These are phyloP conservation scores for Rhododendron mucronatum DNA, from an alignment of 148 eudicot species.

Conservation along the genomic window DNA sequence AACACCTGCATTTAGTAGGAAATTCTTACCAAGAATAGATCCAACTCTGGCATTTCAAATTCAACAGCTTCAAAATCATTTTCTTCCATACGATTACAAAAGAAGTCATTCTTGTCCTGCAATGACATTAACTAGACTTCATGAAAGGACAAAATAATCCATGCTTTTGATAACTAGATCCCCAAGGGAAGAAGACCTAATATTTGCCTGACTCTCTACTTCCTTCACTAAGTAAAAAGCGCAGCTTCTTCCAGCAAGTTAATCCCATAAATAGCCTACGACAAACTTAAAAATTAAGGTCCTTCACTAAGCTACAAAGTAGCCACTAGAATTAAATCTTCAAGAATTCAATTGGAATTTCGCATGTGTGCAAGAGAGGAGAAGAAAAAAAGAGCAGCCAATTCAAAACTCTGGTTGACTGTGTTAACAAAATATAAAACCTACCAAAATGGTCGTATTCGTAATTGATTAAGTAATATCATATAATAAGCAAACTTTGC, in stretches of 20 bases:
- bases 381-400: not conserved
- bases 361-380: not conserved
- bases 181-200: not conserved
- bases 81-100: slow-evolving; percentile 20
- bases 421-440: not conserved
- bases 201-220: not conserved
- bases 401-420: not conserved
- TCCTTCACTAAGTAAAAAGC: not conserved
- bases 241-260: slow-evolving; percentile 10
- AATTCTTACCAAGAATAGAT: slow-evolving; percentile 41
- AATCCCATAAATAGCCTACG: not conserved
- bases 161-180: not conserved
- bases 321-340: not conserved
- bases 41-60: slow-evolving; percentile 71
- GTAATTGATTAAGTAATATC: not conserved
- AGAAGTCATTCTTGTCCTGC: slow-evolving; percentile 40
- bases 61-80: slow-evolving; percentile 22
- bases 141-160: not conserved
- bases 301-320: not conserved
- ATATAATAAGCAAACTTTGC: not conserved
- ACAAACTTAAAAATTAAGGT: not conserved
- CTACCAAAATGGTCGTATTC: not conserved
- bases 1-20: not conserved
- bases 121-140: slow-evolving; percentile 10
- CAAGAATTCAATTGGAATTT: not conserved